Base-by-base conservation (phyloP, 1,284 basidiomycete genomes). In the Bjerkandera adusta region DNA sequence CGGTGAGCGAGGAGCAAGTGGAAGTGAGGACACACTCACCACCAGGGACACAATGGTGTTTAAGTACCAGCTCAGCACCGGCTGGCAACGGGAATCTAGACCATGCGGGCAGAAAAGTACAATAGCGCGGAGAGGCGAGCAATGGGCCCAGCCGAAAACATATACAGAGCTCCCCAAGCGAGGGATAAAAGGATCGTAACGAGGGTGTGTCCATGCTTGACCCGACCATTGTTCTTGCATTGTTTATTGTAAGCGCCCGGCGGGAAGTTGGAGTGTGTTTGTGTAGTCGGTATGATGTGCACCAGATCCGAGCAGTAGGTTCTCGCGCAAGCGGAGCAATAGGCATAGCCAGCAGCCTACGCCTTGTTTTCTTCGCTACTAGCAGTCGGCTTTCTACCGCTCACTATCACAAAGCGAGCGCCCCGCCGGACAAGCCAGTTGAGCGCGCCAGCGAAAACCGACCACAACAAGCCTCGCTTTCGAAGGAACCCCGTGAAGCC, bases 401-500 rank as follows among this genome's bases (percentile, higher is more conserved):
- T 68, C 3, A 80, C 75, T 34, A 85, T 68, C 3, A 85, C 70
- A 62, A 81, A 86, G 34, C 71, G 71, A 52, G 76, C 76, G 3
- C 79, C 80, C 5, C 60, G 56, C 12, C 57, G 57, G 6, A 65
- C 63, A 51, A 73, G 72, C 53, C 65, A 59, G n/a, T 65, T 59
- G 4, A 83, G 58, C 2, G 73, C 47, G 21, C 36, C 50, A 4
- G 63, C 73, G 42, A 82, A 77, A 3, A 72, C n/a, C 53, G 59
- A 61, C 74, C 74, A 76, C n/a, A 64, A 64, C 12, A 60, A 36
- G 4, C 75, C 76, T 44, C 71, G 65, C 12, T 49, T 53, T 40
- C 63, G 65, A 30, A 88, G 57, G 57, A 84, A 83, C 7, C 36
- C 30, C 1, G 70, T 63, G 56, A 88, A 83, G 1, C 75, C 73